Base-by-base conservation (phyloP, 1,284 basidiomycete genomes). In the Fomitopsis betulina region DNA sequence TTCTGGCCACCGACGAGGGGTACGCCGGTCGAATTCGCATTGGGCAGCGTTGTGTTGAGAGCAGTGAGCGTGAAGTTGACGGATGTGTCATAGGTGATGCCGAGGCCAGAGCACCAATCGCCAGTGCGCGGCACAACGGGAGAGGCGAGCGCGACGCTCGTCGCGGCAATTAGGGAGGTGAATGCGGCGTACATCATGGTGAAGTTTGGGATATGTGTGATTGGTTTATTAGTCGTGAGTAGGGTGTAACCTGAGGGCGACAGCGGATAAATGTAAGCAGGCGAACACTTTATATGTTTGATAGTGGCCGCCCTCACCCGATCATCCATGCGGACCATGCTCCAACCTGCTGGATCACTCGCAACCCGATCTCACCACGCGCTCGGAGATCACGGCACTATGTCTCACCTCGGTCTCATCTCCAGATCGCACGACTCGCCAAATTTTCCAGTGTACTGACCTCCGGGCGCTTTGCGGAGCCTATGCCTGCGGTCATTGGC, bases 21-120 rank as follows among this genome's bases (percentile, higher is more conserved):
- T 17, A 55, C 63, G 5, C 67, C 68, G 10, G 65, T 67, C 43
- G 50, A 59, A 64, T 68, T 64, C 49, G 64, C 57, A 61, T 68
- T 67, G 17, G 62, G 54, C 15, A 59, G 58, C 35, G 62, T 61
- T 13, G 57, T 45, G 58, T 67, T 67, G 38, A 52, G 58, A 19
- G 65, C 68, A 39, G 66, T 62, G 43, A 69, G 53, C 27, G 63
- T 64, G 61, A 69, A 62, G 62, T 62, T 63, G 52, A 13, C 17
- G 17, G 55, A 55, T 32, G 50, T 61, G 57, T 66, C 64, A 58
- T 66, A 67, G 27, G 60, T 63, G 33, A 65, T 65, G 2, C 65
- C 67, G 53, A 68, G 63, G 27, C 58, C 57, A 27, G 56, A 30
- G 55, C 65, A 67, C 58, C 62, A 64, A 1, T 61, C 55, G 42